Percentiles rank a stretch among this genome's conserved stretches.
Evolutionary conservation across 768 basidiomycete genomes (phyloP).

Genomic region (Mrakia hoshinonis): DNA sequence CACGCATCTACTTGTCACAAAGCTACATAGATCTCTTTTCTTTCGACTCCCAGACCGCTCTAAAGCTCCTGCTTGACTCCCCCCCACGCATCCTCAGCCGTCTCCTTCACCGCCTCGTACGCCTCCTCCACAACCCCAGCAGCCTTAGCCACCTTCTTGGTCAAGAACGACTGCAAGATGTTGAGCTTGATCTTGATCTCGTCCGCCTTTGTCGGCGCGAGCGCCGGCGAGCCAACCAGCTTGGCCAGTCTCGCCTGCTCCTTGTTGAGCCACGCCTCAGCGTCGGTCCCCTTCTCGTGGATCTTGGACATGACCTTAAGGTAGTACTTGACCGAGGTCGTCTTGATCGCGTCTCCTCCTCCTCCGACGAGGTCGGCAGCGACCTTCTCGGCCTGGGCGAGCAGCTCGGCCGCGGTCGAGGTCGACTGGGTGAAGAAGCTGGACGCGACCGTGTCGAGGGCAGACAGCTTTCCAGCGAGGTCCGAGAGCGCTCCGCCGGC

Average conservation of each 20-base stretch:
- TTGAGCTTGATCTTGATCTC: slow-evolving; percentile 90
- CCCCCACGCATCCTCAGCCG: slow-evolving; percentile 11
- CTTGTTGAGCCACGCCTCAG: slow-evolving; percentile 65
- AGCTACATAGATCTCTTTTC: too few species aligned
- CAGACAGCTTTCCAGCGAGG: slow-evolving; percentile 63
- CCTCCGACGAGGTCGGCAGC: not conserved
- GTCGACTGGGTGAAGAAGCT: slow-evolving; percentile 56
- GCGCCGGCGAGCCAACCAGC: slow-evolving; percentile 68
- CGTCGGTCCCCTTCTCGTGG: slow-evolving; percentile 49
- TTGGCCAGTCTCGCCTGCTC: slow-evolving; percentile 70
- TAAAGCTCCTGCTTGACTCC: slow-evolving; percentile 24
- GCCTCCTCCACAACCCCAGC: slow-evolving; percentile 32
- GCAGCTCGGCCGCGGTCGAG: slow-evolving; percentile 41
- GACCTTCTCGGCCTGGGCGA: slow-evolving; percentile 41
- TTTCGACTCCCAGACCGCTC: too few species aligned
- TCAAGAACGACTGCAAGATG: slow-evolving; percentile 46
- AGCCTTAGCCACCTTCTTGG: slow-evolving; percentile 35
- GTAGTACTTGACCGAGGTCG: slow-evolving; percentile 58
- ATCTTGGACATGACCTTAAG: slow-evolving; percentile 82
- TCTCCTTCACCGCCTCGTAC: slow-evolving; percentile 21
- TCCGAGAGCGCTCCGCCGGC: slow-evolving; percentile 65
- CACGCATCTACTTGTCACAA: too few species aligned
- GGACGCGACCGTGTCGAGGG: slow-evolving; percentile 69
- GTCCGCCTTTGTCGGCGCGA: slow-evolving; percentile 72
- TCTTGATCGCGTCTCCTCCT: slow-evolving; percentile 33